phyloP scores from a whole-genome alignment of 768 basidiomycete species.

The Suillus fuscotomentosus region DNA sequence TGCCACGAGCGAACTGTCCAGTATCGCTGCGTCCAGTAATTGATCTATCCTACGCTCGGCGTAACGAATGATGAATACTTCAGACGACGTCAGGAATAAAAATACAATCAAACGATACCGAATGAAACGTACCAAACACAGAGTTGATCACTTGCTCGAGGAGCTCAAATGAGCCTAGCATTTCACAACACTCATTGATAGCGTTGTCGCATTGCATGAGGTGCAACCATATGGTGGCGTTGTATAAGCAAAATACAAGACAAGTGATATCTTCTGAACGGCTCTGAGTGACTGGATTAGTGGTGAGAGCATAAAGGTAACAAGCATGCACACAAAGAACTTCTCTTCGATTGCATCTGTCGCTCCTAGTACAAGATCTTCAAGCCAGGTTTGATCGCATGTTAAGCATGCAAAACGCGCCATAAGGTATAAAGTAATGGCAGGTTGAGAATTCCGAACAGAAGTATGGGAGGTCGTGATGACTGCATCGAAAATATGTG shows the following conservation, averaged over 20 bases:
- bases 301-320: slow-evolving; percentile 3
- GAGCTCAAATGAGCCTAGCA: slow-evolving; percentile 79
- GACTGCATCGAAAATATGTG: slow-evolving; percentile 77
- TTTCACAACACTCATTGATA: slow-evolving; percentile 76
- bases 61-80: slow-evolving; percentile 94
- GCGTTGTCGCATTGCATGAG: slow-evolving; percentile 84
- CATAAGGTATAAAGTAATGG: slow-evolving; percentile 87
- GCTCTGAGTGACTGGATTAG: slow-evolving; percentile 45
- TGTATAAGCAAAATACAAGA: slow-evolving; percentile 94
- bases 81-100: slow-evolving; percentile 9
- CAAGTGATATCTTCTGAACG: slow-evolving; percentile 83
- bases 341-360: slow-evolving; percentile 91
- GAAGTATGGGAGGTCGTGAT: slow-evolving; percentile 74
- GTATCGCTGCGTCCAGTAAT: slow-evolving; percentile 75
- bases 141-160: slow-evolving; percentile 94
- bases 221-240: slow-evolving; percentile 87
- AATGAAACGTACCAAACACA: slow-evolving; percentile 69
- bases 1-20: slow-evolving; percentile 80
- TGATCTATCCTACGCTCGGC: slow-evolving; percentile 88
- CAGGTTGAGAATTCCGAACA: slow-evolving; percentile 78
- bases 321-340: slow-evolving; percentile 69
- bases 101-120: slow-evolving; percentile 2
- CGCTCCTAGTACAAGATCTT: slow-evolving; percentile 88
- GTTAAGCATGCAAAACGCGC: slow-evolving; percentile 89
- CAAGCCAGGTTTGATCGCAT: slow-evolving; percentile 91